These are phyloP conservation scores for Crassisporium funariophilum DNA, from an alignment of 768 basidiomycete species.

Conservation along the genomic window DNA sequence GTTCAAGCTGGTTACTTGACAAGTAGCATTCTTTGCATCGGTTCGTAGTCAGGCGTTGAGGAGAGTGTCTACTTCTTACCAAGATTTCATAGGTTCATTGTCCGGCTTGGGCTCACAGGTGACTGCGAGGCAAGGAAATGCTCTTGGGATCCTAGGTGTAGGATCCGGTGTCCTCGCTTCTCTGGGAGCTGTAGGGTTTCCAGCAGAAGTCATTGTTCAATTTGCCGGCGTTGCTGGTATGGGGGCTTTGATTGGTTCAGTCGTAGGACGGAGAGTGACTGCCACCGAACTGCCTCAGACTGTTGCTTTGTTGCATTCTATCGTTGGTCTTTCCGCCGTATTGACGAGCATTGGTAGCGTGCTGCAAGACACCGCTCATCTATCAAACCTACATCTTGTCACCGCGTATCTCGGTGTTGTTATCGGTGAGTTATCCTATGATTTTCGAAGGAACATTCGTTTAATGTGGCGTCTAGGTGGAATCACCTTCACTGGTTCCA, in stretches of 20 bases:
- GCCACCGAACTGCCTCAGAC: slow-evolving; percentile 88
- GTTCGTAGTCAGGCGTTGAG: slow-evolving; percentile 33
- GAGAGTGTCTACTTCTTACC: slow-evolving; percentile 1
- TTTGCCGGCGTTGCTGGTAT: slow-evolving; percentile 76
- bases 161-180: slow-evolving; percentile 80
- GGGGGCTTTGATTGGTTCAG: slow-evolving; percentile 69
- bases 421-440: slow-evolving; percentile 50
- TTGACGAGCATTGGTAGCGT: slow-evolving; percentile 85
- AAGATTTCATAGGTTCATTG: slow-evolving; percentile 57
- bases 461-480: slow-evolving; percentile 38
- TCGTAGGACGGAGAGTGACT: slow-evolving; percentile 82
- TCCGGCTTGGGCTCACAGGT: slow-evolving; percentile 78
- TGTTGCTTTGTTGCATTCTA: slow-evolving; percentile 78
- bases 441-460: background rate
- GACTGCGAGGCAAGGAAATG: slow-evolving; percentile 87
- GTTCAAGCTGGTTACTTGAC: slow-evolving; percentile 88
- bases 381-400: slow-evolving; percentile 73
- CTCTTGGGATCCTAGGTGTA: slow-evolving; percentile 86
- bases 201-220: slow-evolving; percentile 71
- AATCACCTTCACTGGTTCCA: slow-evolving; percentile 87
- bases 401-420: slow-evolving; percentile 87
- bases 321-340: slow-evolving; percentile 89
- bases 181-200: slow-evolving; percentile 81
- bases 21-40: slow-evolving; percentile 85
- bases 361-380: slow-evolving; percentile 66